Evolutionary conservation across 768 basidiomycete genomes (phyloP).

Genomic region (Pholiota conissans): DNA sequence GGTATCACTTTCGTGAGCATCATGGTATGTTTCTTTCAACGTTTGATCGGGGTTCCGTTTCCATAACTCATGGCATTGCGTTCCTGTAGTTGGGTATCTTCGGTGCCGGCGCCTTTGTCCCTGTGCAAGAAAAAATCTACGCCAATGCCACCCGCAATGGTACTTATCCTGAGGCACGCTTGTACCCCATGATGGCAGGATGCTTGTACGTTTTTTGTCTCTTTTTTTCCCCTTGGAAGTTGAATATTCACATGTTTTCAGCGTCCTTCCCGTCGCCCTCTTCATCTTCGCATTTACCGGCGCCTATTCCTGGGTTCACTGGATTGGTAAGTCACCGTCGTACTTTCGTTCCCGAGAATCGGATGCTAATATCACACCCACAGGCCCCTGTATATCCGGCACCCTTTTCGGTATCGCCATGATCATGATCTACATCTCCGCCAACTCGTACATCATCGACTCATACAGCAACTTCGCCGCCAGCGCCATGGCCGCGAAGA

Average conservation of each 20-base stretch:
- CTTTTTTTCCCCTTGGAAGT: neutral
- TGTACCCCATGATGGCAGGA: slow-evolving; percentile 42
- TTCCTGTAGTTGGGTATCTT: slow-evolving; percentile 31
- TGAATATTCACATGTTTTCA: too few relatives aligned
- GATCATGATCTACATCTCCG: slow-evolving; percentile 43
- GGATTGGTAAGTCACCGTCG: slow-evolving; percentile 31
- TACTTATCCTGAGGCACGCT: slow-evolving; percentile 42
- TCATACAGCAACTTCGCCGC: slow-evolving; percentile 42
- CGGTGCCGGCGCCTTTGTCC: slow-evolving; percentile 29
- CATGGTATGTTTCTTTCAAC: slow-evolving; percentile 29
- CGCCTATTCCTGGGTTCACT: slow-evolving; percentile 38
- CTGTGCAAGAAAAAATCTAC: slow-evolving; percentile 35
- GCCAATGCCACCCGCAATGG: slow-evolving; percentile 30
- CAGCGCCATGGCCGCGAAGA: slow-evolving; percentile 45
- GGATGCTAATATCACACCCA: neutral
- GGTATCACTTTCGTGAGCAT: slow-evolving; percentile 46
- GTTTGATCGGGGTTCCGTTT: neutral
- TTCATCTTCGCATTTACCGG: slow-evolving; percentile 48
- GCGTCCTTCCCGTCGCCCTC: slow-evolving; percentile 37
- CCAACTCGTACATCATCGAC: slow-evolving; percentile 47
- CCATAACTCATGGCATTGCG: neutral
- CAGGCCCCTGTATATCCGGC: slow-evolving; percentile 35
- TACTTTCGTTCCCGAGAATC: neutral
- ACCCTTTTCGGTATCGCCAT: slow-evolving; percentile 40
- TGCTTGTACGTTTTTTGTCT: slow-evolving; percentile 32